Percentiles rank a stretch among this genome's conserved stretches.
These are phyloP conservation scores for Cyclospora cayetanensis DNA, from an alignment of 169 alveolate species.

Conservation along the genomic window DNA sequence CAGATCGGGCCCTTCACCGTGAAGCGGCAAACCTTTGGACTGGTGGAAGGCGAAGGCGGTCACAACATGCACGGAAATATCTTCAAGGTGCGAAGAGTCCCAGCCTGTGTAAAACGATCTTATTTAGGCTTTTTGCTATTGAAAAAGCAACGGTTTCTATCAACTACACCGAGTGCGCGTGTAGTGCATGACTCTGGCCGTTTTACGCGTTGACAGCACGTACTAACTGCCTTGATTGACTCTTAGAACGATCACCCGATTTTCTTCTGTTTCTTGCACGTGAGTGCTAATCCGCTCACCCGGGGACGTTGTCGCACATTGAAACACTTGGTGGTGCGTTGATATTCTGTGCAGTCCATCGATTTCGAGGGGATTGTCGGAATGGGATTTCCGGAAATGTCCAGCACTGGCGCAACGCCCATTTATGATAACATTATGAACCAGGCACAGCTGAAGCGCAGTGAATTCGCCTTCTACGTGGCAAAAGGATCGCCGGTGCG, in stretches of 20 bases:
- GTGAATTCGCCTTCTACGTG: slow-evolving; percentile 88
- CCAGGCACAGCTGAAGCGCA: slow-evolving; percentile 77
- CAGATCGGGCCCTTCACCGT: slow-evolving; percentile 81
- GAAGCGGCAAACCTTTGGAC: slow-evolving; percentile 84
- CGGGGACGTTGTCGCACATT: too few relatives aligned
- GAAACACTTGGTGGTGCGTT: too few relatives aligned
- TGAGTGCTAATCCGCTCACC: too few relatives aligned
- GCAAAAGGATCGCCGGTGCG: slow-evolving; percentile 75
- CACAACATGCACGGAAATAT: slow-evolving; percentile 73
- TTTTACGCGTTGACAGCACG: too few relatives aligned
- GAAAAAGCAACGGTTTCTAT: too few relatives aligned
- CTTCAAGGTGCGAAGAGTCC: slow-evolving; percentile 74
- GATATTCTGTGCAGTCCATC: slow-evolving; percentile 81
- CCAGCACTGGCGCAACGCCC: slow-evolving; percentile 84
- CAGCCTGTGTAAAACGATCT: too few relatives aligned
- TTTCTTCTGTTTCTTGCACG: too few relatives aligned
- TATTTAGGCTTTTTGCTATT: too few relatives aligned
- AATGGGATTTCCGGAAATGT: slow-evolving; percentile 89
- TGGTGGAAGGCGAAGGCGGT: slow-evolving; percentile 83
- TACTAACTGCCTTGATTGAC: too few relatives aligned
- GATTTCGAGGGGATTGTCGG: slow-evolving; percentile 91
- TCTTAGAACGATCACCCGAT: too few relatives aligned
- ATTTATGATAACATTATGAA: slow-evolving; percentile 83
- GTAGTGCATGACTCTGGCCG: too few relatives aligned
- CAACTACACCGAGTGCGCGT: too few relatives aligned